These are phyloP conservation scores for Monosporozyma solicola DNA, from an alignment of 805 yeast genomes.

Conservation along the genomic window DNA sequence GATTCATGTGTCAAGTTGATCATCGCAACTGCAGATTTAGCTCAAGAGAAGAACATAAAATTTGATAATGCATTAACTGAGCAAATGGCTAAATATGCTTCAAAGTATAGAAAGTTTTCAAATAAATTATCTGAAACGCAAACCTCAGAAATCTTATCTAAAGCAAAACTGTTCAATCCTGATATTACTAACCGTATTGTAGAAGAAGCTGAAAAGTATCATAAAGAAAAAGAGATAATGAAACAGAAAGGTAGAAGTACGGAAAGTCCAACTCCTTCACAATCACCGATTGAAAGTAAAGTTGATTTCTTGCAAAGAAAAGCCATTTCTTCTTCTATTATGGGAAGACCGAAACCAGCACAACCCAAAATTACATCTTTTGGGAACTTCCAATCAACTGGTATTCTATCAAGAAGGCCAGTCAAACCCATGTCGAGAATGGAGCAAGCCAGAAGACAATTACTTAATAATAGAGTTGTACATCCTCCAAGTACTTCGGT, in stretches of 20 bases:
- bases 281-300: slow-evolving; percentile 15
- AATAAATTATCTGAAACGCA: slow-evolving; percentile 65
- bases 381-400: slow-evolving; percentile 28
- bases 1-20: slow-evolving; percentile 64
- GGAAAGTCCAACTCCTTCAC: slow-evolving; percentile 6
- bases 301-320: slow-evolving; percentile 29
- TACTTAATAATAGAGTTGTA: slow-evolving; percentile 24
- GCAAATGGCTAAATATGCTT: slow-evolving; percentile 53
- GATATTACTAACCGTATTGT: slow-evolving; percentile 46
- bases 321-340: slow-evolving; percentile 23
- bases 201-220: slow-evolving; percentile 34
- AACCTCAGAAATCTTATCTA: slow-evolving; percentile 49
- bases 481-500: slow-evolving; percentile 45
- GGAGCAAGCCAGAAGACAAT: slow-evolving; percentile 32
- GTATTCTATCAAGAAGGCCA: slow-evolving; percentile 5
- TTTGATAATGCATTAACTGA: slow-evolving; percentile 47
- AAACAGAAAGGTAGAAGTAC: slow-evolving; percentile 4
- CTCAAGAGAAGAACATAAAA: slow-evolving; percentile 42
- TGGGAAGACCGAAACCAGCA: slow-evolving; percentile 22
- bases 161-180: slow-evolving; percentile 49
- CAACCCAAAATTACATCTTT: slow-evolving; percentile 34
- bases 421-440: slow-evolving; percentile 30
- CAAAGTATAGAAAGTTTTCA: slow-evolving; percentile 56
- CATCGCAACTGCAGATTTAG: slow-evolving; percentile 55
- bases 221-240: slow-evolving; percentile 22